A percentile compares a stretch with the other conserved stretches of the same genome.
phyloP scores from a whole-genome alignment of 75 land plant genomes.

The Sequoiadendron giganteum region DNA sequence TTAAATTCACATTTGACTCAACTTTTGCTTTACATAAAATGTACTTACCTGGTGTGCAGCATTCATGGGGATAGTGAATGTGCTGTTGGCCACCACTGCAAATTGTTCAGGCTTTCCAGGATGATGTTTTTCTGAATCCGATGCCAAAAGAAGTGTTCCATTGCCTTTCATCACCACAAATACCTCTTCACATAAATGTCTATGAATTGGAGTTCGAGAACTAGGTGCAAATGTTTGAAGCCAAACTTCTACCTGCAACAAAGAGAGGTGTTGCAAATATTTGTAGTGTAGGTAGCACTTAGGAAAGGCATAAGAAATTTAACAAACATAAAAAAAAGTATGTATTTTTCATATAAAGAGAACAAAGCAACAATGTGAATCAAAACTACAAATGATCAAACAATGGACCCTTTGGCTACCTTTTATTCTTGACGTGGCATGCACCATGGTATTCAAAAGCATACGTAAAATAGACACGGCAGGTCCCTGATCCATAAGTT shows the following conservation, averaged over 20 bases:
- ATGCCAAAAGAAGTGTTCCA: slow-evolving; percentile 69
- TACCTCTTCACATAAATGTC: slow-evolving; percentile 89
- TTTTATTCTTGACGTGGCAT: not conserved
- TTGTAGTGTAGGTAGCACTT: not conserved
- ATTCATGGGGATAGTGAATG: slow-evolving; percentile 71
- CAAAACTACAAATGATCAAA: not conserved
- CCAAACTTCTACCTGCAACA: slow-evolving; percentile 79
- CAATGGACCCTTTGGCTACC: not conserved
- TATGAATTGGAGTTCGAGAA: slow-evolving; percentile 72
- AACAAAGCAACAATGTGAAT: not conserved
- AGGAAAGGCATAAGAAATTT: not conserved
- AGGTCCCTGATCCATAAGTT: too few relatives aligned
- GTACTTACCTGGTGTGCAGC: slow-evolving; percentile 76
- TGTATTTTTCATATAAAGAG: not conserved
- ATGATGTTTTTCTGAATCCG: slow-evolving; percentile 38
- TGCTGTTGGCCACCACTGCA: slow-evolving; percentile 29
- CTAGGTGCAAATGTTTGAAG: slow-evolving; percentile 82
- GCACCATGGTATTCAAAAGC: not conserved
- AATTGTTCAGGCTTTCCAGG: slow-evolving; percentile 62
- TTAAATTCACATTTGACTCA: not conserved
- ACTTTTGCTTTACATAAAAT: not conserved
- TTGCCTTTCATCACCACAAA: slow-evolving; percentile 73
- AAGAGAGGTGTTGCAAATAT: slow-evolving; percentile 3
- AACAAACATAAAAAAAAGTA: not conserved
- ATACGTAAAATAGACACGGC: not conserved